phyloP scores from a whole-genome alignment of 306 rosid genomes.

The Ochetophila trinervis region DNA sequence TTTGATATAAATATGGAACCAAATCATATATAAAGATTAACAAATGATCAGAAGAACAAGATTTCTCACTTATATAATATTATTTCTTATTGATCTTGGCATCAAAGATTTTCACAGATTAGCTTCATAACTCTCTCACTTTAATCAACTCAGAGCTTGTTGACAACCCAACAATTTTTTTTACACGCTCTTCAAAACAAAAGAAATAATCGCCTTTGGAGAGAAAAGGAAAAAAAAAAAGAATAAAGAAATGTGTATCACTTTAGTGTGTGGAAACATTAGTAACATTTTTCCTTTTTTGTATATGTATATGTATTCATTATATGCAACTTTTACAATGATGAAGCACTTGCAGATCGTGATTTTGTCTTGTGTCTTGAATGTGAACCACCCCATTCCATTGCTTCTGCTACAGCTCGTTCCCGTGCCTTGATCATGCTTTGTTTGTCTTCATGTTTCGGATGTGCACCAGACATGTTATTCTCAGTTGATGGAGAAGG shows the following conservation, averaged over 20 bases:
- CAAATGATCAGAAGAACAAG: neutral
- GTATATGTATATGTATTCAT: too few species aligned
- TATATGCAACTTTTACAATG: slow-evolving; percentile 42
- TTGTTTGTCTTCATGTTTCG: slow-evolving; percentile 30
- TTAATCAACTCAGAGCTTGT: neutral
- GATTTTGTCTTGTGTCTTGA: slow-evolving; percentile 38
- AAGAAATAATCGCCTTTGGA: neutral
- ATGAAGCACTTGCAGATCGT: slow-evolving; percentile 31
- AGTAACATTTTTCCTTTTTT: neutral
- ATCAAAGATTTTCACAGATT: neutral
- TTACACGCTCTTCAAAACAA: neutral
- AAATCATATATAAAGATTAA: neutral
- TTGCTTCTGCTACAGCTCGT: slow-evolving; percentile 81
- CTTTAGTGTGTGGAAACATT: neutral
- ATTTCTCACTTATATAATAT: neutral
- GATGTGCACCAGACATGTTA: neutral
- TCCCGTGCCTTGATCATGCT: slow-evolving; percentile 41
- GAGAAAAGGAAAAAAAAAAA: neutral
- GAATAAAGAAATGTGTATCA: neutral
- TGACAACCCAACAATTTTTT: neutral
- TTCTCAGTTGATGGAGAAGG: slow-evolving; percentile 35
- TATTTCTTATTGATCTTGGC: neutral
- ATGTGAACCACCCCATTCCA: slow-evolving; percentile 82
- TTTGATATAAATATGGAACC: too few species aligned
- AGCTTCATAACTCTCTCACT: neutral